phyloP scores from a whole-genome alignment of 2,329 filamentous ascomycete species.

The Sclerotinia subarctica region DNA sequence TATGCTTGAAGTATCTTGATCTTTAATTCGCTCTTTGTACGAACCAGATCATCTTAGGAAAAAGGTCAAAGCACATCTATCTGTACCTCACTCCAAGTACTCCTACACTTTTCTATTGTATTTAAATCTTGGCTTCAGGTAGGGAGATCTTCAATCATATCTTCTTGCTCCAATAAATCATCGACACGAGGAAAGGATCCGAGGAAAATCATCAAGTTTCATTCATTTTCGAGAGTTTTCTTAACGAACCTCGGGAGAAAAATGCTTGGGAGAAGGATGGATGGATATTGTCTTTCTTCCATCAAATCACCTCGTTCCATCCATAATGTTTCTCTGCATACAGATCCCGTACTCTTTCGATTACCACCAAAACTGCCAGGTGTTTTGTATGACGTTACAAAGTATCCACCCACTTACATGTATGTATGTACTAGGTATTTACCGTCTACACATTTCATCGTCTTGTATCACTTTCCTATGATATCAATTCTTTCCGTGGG shows the following conservation, averaged over 20 bases:
- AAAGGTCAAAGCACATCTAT: not conserved
- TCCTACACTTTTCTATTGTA: not conserved
- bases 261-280: not conserved
- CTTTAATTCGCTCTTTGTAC: not conserved
- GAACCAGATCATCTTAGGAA: not conserved
- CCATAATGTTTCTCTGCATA: not conserved
- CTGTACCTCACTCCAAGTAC: not conserved
- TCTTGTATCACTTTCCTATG: not conserved
- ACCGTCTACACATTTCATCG: not conserved
- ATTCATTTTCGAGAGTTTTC: not conserved
- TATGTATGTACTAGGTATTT: not conserved
- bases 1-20: not conserved
- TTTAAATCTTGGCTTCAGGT: not conserved
- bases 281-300: constrained; percentile 4
- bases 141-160: not conserved
- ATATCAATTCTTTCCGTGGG: not conserved
- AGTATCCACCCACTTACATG: too few relatives aligned
- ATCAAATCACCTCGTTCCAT: not conserved
- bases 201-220: not conserved
- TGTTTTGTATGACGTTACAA: not conserved
- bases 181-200: not conserved
- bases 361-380: not conserved
- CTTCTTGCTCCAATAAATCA: constrained; percentile 4
- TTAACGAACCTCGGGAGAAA: not conserved
- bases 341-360: too few relatives aligned